phyloP scores from a whole-genome alignment of 768 basidiomycete species.

The Boletus rex-veris region DNA sequence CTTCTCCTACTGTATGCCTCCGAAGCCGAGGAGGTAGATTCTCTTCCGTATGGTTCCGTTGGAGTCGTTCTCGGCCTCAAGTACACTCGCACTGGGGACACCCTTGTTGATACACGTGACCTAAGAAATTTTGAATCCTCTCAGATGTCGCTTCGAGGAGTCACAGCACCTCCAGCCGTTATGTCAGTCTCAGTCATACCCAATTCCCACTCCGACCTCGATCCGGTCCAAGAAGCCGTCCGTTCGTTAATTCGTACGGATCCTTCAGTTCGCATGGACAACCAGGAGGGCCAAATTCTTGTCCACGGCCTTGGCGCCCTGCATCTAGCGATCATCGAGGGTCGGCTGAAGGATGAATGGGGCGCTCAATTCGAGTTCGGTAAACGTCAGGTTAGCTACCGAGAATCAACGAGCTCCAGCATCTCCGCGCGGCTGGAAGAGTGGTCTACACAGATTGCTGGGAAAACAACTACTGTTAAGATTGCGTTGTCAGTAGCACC shows the following conservation, averaged over 20 bases:
- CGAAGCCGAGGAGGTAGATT: slow-evolving; percentile 70
- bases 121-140: slow-evolving; percentile 34
- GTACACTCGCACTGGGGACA: slow-evolving; percentile 85
- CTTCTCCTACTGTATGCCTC: slow-evolving; percentile 77
- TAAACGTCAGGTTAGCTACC: slow-evolving; percentile 72
- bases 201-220: slow-evolving; percentile 72
- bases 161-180: slow-evolving; percentile 76
- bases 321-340: slow-evolving; percentile 86
- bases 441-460: slow-evolving; percentile 65
- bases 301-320: slow-evolving; percentile 82
- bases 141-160: slow-evolving; percentile 51
- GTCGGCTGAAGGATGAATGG: slow-evolving; percentile 80
- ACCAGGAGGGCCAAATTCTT: slow-evolving; percentile 78
- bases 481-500: slow-evolving; percentile 56
- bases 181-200: slow-evolving; percentile 83
- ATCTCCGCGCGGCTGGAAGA: slow-evolving; percentile 33
- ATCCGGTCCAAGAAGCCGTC: slow-evolving; percentile 74
- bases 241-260: slow-evolving; percentile 76
- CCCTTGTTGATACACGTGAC: slow-evolving; percentile 56
- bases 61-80: slow-evolving; percentile 83
- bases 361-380: slow-evolving; percentile 75
- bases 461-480: slow-evolving; percentile 48
- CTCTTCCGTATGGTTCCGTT: slow-evolving; percentile 76
- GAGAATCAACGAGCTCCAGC: slow-evolving; percentile 47
- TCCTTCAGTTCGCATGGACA: slow-evolving; percentile 79